Evolutionary conservation across 1,139 yeast species (phyloP).

Genomic region (Yamadazyma taylorii): DNA sequence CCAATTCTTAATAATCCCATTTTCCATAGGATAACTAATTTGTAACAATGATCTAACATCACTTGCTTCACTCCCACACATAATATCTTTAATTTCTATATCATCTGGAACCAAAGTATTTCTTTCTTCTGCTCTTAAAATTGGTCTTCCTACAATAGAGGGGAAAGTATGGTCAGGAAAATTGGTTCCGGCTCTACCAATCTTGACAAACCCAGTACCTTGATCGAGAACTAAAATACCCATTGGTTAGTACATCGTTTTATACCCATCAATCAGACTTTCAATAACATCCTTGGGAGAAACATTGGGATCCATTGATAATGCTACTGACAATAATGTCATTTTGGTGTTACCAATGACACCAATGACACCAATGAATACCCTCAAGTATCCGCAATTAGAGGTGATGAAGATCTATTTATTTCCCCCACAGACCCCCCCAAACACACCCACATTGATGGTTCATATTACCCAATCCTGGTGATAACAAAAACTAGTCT

Average conservation of each 20-base stretch:
- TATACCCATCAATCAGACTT: neutral
- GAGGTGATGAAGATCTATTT: no score
- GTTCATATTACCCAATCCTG: no score
- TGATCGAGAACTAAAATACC: constrained; percentile 88
- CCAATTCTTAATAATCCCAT: constrained; percentile 97
- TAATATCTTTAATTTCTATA: constrained; percentile 81
- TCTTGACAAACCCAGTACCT: constrained; percentile 96
- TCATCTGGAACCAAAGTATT: constrained; percentile 53
- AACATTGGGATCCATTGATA: no score
- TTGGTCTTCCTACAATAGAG: constrained; percentile 97
- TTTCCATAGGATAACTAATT: constrained; percentile 96
- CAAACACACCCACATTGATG: no score
- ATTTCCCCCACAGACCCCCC: no score
- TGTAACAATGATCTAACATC: constrained; percentile 87
- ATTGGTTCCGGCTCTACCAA: constrained; percentile 95
- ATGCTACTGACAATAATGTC: no score
- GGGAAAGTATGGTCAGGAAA: constrained; percentile 99
- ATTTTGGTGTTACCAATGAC: no score
- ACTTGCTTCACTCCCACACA: constrained; percentile 97
- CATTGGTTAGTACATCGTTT: constrained; percentile 18
- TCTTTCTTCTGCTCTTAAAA: constrained; percentile 93
- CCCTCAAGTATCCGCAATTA: no score
- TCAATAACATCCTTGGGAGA: neutral
- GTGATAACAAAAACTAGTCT: no score
- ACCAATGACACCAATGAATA: no score